A percentile compares a stretch with the other conserved stretches of the same genome.
Evolutionary conservation across 257 asterid species (phyloP).

Genomic region (Ajuga chamaepitys): DNA sequence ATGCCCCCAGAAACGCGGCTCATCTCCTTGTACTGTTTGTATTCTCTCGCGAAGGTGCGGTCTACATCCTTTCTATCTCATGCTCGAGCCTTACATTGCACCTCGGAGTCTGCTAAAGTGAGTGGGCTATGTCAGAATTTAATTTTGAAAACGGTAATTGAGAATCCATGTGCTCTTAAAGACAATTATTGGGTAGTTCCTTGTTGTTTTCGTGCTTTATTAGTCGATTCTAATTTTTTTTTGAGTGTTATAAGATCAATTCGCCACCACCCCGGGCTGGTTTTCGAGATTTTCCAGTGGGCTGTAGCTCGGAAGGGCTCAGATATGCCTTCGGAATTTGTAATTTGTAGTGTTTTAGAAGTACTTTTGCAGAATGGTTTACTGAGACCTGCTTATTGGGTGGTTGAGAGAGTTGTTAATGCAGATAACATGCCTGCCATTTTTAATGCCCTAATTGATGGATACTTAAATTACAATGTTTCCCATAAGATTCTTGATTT

Average conservation of each 20-base stretch:
- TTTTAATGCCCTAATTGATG: constrained; percentile 44
- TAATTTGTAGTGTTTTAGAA: constrained; percentile 58
- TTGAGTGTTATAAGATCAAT: constrained; percentile 41
- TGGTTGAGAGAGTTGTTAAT: constrained; percentile 45
- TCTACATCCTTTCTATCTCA: constrained; percentile 30
- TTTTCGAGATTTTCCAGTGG: constrained; percentile 54
- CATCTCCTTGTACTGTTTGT: constrained; percentile 11
- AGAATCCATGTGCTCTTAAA: constrained; percentile 34
- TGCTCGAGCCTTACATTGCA: constrained; percentile 28
- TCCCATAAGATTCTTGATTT: constrained; percentile 43
- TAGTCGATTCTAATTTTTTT: constrained; percentile 45
- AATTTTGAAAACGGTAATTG: constrained; percentile 32
- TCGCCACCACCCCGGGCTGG: constrained; percentile 34
- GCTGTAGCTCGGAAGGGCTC: constrained; percentile 58
- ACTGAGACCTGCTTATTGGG: constrained; percentile 64
- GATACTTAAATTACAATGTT: constrained; percentile 32
- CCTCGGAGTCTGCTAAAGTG: constrained; percentile 6
- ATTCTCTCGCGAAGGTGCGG: constrained; percentile 31
- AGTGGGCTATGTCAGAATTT: constrained; percentile 28
- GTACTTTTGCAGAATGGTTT: constrained; percentile 44
- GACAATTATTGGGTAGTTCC: constrained; percentile 39
- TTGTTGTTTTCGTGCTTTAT: constrained; percentile 30
- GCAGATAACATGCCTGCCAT: constrained; percentile 33
- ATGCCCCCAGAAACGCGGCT: too few relatives aligned
- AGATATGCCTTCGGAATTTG: constrained; percentile 48